phyloP scores from a whole-genome alignment of 2,329 filamentous ascomycete species.

The Calcarisporium arbuscula region DNA sequence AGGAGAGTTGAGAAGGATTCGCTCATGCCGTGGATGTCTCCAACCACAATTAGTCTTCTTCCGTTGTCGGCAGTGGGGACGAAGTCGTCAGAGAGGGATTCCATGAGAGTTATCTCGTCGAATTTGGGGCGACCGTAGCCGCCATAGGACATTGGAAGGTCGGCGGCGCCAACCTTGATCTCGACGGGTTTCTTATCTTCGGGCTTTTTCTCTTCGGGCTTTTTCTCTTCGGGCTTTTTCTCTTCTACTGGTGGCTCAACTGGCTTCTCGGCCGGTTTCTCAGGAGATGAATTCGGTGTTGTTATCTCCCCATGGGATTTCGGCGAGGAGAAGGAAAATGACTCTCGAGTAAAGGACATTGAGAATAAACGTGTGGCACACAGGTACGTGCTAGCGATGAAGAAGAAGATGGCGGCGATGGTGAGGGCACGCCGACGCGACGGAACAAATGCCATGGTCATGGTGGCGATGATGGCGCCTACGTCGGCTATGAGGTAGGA shows the following conservation, averaged over 20 bases:
- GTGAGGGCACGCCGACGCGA: conserved; percentile 23
- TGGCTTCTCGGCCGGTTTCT: too few relatives aligned
- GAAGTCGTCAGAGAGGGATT: conserved; percentile 21
- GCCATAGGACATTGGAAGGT: conserved; percentile 34
- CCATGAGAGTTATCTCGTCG: conserved; percentile 23
- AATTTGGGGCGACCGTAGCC: conserved; percentile 31
- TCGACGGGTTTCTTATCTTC: not conserved
- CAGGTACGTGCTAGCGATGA: conserved; percentile 26
- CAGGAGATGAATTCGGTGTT: too few relatives aligned
- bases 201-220: not conserved
- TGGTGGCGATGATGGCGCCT: conserved; percentile 4
- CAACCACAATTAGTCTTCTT: conserved; percentile 70
- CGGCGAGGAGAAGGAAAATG: too few relatives aligned
- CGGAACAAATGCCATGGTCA: conserved; percentile 16
- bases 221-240: not conserved
- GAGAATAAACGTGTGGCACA: conserved; percentile 25
- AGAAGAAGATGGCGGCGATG: conserved; percentile 24
- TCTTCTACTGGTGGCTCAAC: too few relatives aligned
- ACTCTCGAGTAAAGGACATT: conserved; percentile 4
- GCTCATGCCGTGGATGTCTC: conserved; percentile 89
- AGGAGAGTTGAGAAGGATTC: conserved; percentile 61
- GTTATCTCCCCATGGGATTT: too few relatives aligned
- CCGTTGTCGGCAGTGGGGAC: conserved; percentile 28
- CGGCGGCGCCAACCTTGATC: conserved; percentile 20
- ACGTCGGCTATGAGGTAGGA: not conserved